Percentiles rank a stretch among this genome's conserved stretches.
Evolutionary conservation across 2,329 filamentous ascomycete genomes (phyloP).

Genomic region (Ophiostoma triangulosporum): DNA sequence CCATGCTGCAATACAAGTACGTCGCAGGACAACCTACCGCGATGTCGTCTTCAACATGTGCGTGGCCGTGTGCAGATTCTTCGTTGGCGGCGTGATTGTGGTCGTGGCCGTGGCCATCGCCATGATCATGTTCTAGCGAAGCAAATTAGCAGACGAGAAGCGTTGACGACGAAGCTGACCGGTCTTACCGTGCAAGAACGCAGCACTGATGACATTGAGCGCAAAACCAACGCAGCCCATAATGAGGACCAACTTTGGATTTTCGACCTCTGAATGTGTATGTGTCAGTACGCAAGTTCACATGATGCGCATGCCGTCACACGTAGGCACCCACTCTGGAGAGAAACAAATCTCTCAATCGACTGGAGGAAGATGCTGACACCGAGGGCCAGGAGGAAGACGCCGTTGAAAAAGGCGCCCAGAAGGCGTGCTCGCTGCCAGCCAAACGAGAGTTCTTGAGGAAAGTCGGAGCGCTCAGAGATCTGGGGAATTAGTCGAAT

Average conservation of each 20-base stretch:
- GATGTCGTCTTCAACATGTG: conserved; percentile 9
- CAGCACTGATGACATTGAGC: conserved; percentile 52
- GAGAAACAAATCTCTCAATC: conserved; percentile 52
- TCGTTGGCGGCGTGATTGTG: conserved; percentile 8
- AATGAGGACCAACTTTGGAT: conserved; percentile 53
- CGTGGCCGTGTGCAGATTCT: conserved; percentile 14
- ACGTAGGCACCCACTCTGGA: conserved; percentile 30
- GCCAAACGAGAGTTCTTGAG: conserved; percentile 53
- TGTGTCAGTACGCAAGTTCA: not conserved
- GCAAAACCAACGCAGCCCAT: conserved; percentile 53
- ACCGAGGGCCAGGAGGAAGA: conserved; percentile 57
- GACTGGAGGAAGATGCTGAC: conserved; percentile 62
- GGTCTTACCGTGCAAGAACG: conserved; percentile 47
- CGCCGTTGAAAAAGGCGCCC: conserved; percentile 70
- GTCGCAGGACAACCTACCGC: not conserved
- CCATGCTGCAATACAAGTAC: not conserved
- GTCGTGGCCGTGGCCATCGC: conserved; percentile 18
- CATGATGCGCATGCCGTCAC: not conserved
- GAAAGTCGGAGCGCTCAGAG: conserved; percentile 40
- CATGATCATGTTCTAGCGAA: conserved; percentile 13
- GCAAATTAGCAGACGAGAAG: not conserved
- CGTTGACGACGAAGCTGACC: not conserved
- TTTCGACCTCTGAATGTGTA: conserved; percentile 34
- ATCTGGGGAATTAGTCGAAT: conserved; percentile 29
- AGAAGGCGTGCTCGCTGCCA: conserved; percentile 63